A percentile compares a stretch with the other conserved stretches of the same genome.
Evolutionary conservation across 208 protist genomes (phyloP).

Genomic region (Phytomonas sp.): DNA sequence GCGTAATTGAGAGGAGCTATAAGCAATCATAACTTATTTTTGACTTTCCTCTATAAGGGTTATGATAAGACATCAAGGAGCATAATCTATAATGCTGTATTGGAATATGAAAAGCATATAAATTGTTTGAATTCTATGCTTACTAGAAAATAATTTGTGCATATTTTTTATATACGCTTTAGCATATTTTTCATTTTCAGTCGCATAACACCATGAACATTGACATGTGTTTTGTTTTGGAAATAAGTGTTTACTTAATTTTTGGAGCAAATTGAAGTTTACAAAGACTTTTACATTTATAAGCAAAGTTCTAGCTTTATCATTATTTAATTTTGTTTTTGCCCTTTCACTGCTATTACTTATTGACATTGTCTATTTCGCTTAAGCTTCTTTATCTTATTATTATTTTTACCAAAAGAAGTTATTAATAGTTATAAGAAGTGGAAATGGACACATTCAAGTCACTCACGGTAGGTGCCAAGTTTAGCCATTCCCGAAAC

Average conservation of each 20-base stretch:
- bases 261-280: constrained; percentile 1
- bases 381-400: constrained; percentile 1
- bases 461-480: constrained; percentile 45
- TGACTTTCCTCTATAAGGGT: not conserved
- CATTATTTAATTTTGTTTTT: not conserved
- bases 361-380: not conserved
- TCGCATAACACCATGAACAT: not conserved
- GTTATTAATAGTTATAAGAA: constrained; percentile 11
- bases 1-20: not conserved
- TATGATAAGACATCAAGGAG: not conserved
- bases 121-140: not conserved
- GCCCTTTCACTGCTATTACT: not conserved
- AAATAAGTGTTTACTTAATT: constrained; percentile 2
- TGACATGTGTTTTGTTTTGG: not conserved
- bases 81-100: not conserved
- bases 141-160: not conserved
- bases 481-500: constrained; percentile 47
- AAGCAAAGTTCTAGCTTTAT: constrained; percentile 1
- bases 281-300: not conserved
- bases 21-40: not conserved
- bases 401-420: constrained; percentile 9
- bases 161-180: not conserved
- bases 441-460: constrained; percentile 55
- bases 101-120: not conserved
- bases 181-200: not conserved